Conservation (phyloP, 139 green algal species). For the Auxenochlorella pyrenoidosa region DNA sequence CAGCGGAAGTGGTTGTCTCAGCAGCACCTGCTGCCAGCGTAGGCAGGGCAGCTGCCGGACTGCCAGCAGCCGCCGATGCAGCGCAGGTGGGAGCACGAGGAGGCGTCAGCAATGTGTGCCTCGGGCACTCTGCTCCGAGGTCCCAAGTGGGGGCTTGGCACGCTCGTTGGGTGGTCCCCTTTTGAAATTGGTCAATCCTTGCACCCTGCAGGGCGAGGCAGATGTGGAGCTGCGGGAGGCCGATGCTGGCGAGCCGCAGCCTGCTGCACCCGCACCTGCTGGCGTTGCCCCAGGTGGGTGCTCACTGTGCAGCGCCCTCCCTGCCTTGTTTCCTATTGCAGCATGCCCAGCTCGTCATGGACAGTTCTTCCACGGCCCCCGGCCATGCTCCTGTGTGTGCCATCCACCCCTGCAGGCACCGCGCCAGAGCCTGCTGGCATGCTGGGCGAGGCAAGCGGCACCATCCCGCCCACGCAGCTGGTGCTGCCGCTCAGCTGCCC, state of each 20-base stretch:
- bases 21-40: background rate
- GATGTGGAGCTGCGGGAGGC: background rate
- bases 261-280: no score
- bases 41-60: background rate
- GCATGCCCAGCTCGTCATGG: background rate
- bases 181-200: background rate
- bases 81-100: background rate
- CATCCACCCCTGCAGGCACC: no score
- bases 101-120: no score
- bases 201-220: background rate
- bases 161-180: no score
- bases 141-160: no score
- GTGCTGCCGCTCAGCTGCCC: background rate
- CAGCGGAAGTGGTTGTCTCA: background rate
- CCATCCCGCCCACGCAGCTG: background rate
- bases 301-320: no score
- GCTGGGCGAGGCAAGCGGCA: background rate
- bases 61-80: background rate
- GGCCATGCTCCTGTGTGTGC: no score
- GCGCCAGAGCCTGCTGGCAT: background rate
- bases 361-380: no score
- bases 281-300: no score
- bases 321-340: background rate
- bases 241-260: background rate
- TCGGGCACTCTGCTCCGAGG: no score